phyloP scores from a whole-genome alignment of 495 filamentous ascomycete species.

The Penicillium alfredii region DNA sequence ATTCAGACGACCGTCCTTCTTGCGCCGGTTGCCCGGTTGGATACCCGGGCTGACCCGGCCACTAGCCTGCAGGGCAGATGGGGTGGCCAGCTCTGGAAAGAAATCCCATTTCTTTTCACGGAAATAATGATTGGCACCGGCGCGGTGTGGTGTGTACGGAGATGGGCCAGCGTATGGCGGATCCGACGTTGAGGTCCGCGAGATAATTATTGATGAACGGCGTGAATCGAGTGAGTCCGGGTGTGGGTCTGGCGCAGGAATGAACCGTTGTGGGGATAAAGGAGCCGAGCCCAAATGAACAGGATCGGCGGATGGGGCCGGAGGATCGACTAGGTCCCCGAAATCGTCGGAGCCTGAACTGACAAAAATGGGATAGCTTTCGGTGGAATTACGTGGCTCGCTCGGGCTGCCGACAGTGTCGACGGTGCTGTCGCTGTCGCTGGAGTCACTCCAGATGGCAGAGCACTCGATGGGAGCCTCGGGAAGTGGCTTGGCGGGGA shows the following conservation, averaged over 20 bases:
- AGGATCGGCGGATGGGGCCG: conserved; percentile 13
- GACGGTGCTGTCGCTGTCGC: conserved; percentile 22
- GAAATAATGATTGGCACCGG: conserved; percentile 40
- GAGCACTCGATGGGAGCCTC: conserved; percentile 20
- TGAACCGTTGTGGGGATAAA: conserved; percentile 9
- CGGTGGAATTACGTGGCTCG: conserved; percentile 25
- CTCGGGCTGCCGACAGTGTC: conserved; percentile 24
- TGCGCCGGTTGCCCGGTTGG: conserved; percentile 12
- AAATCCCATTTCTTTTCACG: conserved; percentile 47
- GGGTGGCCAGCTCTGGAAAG: conserved; percentile 41
- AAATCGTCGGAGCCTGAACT: conserved; percentile 32
- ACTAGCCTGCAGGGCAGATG: conserved; percentile 18
- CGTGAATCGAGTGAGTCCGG: conserved; percentile 10
- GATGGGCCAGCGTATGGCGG: conserved; percentile 23
- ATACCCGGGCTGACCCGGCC: conserved; percentile 9
- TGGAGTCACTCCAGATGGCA: conserved; percentile 30
- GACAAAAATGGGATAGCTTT: conserved; percentile 37
- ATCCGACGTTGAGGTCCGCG: conserved; percentile 23
- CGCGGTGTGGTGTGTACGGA: too few relatives aligned
- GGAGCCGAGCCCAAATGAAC: conserved; percentile 8
- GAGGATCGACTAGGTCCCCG: conserved; percentile 20
- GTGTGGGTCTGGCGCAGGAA: conserved; percentile 2
- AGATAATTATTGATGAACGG: conserved; percentile 7
- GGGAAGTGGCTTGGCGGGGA: conserved; percentile 29
- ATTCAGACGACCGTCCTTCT: conserved; percentile 25